These are phyloP conservation scores for Candida endomychidarum DNA, from an alignment of 805 yeast species.

Conservation along the genomic window DNA sequence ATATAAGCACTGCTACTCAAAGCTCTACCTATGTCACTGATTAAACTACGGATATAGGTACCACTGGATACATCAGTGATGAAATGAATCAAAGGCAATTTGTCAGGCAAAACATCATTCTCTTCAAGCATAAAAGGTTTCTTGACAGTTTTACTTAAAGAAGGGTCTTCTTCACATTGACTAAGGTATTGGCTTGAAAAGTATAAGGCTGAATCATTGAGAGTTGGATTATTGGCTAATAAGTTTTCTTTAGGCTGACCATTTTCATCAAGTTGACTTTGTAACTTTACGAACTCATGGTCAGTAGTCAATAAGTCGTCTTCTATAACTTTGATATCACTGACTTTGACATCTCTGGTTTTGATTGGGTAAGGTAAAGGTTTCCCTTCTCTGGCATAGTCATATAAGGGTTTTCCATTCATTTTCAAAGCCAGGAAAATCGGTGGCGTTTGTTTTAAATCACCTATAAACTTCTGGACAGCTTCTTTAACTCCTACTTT, in stretches of 20 bases:
- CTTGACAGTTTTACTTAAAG: constrained; percentile 32
- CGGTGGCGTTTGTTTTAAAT: constrained; percentile 88
- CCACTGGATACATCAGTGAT: constrained; percentile 87
- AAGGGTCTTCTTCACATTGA: constrained; percentile 35
- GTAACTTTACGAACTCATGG: constrained; percentile 51
- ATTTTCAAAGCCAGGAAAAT: constrained; percentile 91
- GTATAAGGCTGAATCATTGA: constrained; percentile 61
- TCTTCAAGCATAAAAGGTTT: constrained; percentile 40
- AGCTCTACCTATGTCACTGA: constrained; percentile 86
- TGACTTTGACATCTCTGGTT: constrained; percentile 66
- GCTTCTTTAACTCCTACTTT: constrained; percentile 49
- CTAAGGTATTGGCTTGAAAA: constrained; percentile 57
- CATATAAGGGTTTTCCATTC: constrained; percentile 91
- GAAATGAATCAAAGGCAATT: constrained; percentile 72
- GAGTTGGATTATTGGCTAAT: constrained; percentile 51
- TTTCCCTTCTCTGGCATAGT: constrained; percentile 85
- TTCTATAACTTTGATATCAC: constrained; percentile 50
- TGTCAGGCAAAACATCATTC: constrained; percentile 40
- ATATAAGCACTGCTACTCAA: constrained; percentile 81
- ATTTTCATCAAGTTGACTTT: constrained; percentile 47
- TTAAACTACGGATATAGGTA: constrained; percentile 85
- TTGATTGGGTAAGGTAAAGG: constrained; percentile 85
- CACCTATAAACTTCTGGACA: constrained; percentile 71
- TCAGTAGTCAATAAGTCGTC: constrained; percentile 53
- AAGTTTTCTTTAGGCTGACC: constrained; percentile 46